Conservation (phyloP, 768 basidiomycete genomes). For the Lentinula aciculospora region DNA sequence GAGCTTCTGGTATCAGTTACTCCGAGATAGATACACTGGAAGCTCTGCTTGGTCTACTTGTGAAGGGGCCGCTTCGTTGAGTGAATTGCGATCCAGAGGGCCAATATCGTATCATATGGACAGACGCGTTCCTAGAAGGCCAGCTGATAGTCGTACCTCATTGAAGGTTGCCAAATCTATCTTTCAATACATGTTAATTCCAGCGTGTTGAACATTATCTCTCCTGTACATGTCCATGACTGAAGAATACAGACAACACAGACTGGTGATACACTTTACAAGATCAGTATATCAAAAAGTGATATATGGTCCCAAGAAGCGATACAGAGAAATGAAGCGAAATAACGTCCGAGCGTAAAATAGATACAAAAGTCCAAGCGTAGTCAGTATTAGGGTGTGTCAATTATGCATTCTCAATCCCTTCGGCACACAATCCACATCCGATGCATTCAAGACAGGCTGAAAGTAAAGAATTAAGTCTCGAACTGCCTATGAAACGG, state of each 20-base stretch:
- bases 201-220: no score
- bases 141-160: neutral
- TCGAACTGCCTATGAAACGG: neutral
- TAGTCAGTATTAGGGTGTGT: no score
- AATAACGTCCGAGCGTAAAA: no score
- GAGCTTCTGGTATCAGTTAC: neutral
- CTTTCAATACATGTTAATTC: no score
- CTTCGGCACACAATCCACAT: slow-evolving; percentile 64
- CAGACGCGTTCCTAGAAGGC: neutral
- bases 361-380: no score
- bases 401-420: slow-evolving; percentile 24
- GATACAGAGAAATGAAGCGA: no score
- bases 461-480: slow-evolving; percentile 17
- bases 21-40: neutral
- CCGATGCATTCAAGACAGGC: slow-evolving; percentile 66
- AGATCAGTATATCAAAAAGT: no score
- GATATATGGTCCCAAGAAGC: no score
- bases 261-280: no score
- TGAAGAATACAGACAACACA: no score
- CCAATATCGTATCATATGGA: neutral
- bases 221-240: no score
- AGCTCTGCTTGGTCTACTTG: neutral
- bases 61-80: neutral
- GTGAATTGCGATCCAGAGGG: neutral
- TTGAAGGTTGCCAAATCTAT: no score